These are phyloP conservation scores for Arachis hypogaea DNA, from an alignment of 306 rosid species.

Conservation along the genomic window DNA sequence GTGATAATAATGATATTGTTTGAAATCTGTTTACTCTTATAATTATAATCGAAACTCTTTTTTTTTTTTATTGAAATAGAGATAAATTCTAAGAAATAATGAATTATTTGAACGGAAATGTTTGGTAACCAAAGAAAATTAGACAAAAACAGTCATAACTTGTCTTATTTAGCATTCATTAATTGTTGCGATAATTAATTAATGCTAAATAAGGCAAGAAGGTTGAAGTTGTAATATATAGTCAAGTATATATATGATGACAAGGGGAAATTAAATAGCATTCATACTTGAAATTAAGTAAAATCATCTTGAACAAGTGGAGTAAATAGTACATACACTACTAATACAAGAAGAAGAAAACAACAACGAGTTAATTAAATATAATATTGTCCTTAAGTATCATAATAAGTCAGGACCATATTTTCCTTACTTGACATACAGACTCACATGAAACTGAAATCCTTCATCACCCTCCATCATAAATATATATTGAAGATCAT, in stretches of 20 bases:
- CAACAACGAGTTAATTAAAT: conserved; percentile 26
- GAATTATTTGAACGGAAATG: not conserved
- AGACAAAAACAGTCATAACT: too few relatives aligned
- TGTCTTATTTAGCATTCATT: too few relatives aligned
- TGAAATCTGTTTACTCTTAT: not conserved
- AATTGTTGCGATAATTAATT: too few relatives aligned
- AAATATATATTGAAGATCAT: conserved; percentile 3
- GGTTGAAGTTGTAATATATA: not conserved
- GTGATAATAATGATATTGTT: not conserved
- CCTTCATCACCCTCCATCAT: not conserved
- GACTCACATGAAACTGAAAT: conserved; percentile 43
- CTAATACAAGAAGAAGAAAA: not conserved
- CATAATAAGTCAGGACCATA: conserved; percentile 38
- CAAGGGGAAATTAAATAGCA: conserved; percentile 29
- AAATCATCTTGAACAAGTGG: conserved; percentile 40
- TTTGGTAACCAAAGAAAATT: too few relatives aligned
- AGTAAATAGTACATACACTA: conserved; percentile 32
- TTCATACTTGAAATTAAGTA: conserved; percentile 44
- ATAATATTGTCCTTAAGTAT: conserved; percentile 40
- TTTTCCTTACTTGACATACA: conserved; percentile 30
- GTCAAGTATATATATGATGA: conserved; percentile 2
- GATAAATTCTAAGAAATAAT: not conserved
- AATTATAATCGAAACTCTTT: not conserved
- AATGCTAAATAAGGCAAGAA: not conserved
- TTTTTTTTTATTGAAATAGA: not conserved